Evolutionary conservation across 2,329 filamentous ascomycete genomes (phyloP), one percentile per base, ranked within the genome.

Genomic region (Curvularia hawaiiensis): DNA sequence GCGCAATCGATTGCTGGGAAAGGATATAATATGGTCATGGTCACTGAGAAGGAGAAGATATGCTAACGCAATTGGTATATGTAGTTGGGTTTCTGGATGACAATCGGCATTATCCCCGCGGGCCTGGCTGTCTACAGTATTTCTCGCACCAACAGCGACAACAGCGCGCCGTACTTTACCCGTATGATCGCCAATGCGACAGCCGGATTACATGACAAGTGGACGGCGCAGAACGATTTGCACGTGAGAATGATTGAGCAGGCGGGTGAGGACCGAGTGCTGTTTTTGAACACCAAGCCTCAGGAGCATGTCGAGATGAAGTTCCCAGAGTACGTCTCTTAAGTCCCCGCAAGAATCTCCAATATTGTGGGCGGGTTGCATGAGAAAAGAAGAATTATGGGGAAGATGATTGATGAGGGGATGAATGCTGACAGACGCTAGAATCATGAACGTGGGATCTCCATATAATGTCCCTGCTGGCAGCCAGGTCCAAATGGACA

Each of bases 401-500:
- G 20, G 16, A 12, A 16, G 10, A 6, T 5, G 3, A 24, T 30
- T 11, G 14, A 18, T 28, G n/a, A n/a, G 10, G 10, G 12, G 39
- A 20, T 39, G 0, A n/a, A 48, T 10, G 54, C 65, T 71, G 56
- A 73, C 61, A 40, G 39, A 26, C 30, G 31, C 28, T 69, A 90
- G 87, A 66, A 78, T 84, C 62, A 84, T 90, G 77, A 89, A 89
- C 71, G 75, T 78, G 22, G 83, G 84, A 51, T 85, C 85, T 1
- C 86, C 86, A 16, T 87, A 80, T 75, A 90, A 90, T 69, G 83
- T 89, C 54, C 77, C 82, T 31, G 85, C 88, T 43, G 88, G 88
- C 50, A 83, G 84, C 60, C 75, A 81, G 54, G 83, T 82, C 48
- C 83, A 88, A 69, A 78, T 90, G 65, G 83, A 83, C 69, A 73